A percentile compares a stretch with the other conserved stretches of the same genome.
phyloP scores from a whole-genome alignment of 2,329 filamentous ascomycete genomes.

The Dothistroma pini region DNA sequence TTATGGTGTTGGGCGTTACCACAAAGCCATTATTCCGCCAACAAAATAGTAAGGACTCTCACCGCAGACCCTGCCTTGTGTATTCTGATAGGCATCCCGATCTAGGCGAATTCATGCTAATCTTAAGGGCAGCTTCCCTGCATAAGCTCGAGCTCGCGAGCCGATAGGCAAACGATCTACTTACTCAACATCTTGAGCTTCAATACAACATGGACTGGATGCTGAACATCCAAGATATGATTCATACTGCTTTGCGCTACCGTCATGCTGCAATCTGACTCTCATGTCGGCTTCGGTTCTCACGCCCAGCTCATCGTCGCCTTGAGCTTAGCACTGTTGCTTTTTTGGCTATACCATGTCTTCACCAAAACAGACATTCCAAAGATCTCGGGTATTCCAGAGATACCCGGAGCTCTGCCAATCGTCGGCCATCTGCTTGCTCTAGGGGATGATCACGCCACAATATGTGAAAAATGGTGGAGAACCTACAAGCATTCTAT shows the following conservation, averaged over 20 bases:
- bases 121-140: background rate
- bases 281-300: background rate
- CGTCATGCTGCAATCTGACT: background rate
- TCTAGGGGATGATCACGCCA: slow-evolving; percentile 54
- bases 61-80: no score
- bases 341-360: background rate
- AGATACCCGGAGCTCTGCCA: slow-evolving; percentile 51
- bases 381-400: slow-evolving; percentile 47
- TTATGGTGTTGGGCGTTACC: no score
- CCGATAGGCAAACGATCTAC: background rate
- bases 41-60: background rate
- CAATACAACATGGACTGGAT: background rate
- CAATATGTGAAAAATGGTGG: slow-evolving; percentile 48
- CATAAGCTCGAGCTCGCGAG: background rate
- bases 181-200: background rate
- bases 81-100: background rate
- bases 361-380: slow-evolving; percentile 45
- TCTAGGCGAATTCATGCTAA: background rate
- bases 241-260: background rate
- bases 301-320: background rate
- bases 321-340: background rate
- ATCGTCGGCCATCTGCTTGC: slow-evolving; percentile 50
- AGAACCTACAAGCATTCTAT: slow-evolving; percentile 46
- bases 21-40: background rate
- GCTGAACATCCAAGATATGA: no score